Base-by-base conservation (phyloP, 768 basidiomycete genomes). In the Favolaschia claudopus region DNA sequence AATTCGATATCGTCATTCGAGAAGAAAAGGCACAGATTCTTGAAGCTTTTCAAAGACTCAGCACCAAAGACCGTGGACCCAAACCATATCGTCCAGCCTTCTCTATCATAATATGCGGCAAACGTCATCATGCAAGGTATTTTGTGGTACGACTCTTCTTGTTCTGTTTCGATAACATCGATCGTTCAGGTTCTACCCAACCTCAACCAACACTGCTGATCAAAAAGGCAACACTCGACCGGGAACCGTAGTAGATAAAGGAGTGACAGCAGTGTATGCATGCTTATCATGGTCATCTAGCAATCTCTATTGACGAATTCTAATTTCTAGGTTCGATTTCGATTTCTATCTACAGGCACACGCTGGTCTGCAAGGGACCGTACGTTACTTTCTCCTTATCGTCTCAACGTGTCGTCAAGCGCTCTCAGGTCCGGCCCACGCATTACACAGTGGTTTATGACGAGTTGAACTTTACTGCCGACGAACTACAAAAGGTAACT, bases 401-500 rank as follows among this genome's bases (percentile, higher is more conserved):
- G n/a, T n/a, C 7, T 28, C 7, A 33, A 27, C 19, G 22, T n/a
- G 13, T 13, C 24, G 38, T 29, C 20, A n/a, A n/a, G n/a, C 24
- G 14, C 22, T 22, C 6, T 4, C 24, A 63, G 61, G 61, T 86
- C 44, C 84, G 85, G 55, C 78, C 90, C 0, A 94, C 92, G 1
- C 92, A 93, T 66, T 94, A 93, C 73, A 85, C 83, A 2, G 85
- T 92, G 24, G 80, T 93, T 5, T 90, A 93, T 69, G 92, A 94
- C 71, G 92, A 95, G 74, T 87, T 84, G 67, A 68, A 56, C 4
- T 76, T 93, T n/a, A 74, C 74, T 2, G 87, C 91, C 1, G 88
- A 95, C 69, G 84, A 85, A 15, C 76, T 93, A 10, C 93, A 95
- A n/a, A n/a, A n/a, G n/a, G n/a, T n/a, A n/a, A n/a, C n/a, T n/a